phyloP scores from a whole-genome alignment of 805 yeast species.

The Dipodascus albidus region DNA sequence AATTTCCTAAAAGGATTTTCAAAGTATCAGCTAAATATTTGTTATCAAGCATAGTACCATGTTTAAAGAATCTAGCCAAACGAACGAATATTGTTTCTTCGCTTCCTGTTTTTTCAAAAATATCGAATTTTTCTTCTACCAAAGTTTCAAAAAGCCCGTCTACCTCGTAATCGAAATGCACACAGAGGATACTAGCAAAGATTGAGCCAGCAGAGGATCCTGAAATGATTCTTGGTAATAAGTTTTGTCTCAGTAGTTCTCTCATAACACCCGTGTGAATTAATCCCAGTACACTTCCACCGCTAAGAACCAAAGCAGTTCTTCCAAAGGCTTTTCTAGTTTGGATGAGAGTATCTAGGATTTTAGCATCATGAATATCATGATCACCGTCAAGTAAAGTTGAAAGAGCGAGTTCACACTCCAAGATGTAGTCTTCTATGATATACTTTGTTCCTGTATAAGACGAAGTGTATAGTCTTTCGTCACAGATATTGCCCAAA shows the following conservation, averaged over 20 bases:
- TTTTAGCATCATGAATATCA: slow-evolving; percentile 42
- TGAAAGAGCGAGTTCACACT: slow-evolving; percentile 48
- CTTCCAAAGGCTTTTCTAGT: slow-evolving; percentile 88
- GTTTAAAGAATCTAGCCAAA: slow-evolving; percentile 55
- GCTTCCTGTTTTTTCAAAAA: slow-evolving; percentile 44
- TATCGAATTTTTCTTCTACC: slow-evolving; percentile 37
- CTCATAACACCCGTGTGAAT: slow-evolving; percentile 87
- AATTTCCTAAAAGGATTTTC: slow-evolving; percentile 70
- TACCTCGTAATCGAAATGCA: slow-evolving; percentile 60
- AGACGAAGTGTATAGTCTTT: slow-evolving; percentile 62
- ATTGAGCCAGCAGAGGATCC: slow-evolving; percentile 97
- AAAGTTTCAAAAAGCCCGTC: slow-evolving; percentile 37
- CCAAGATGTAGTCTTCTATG: slow-evolving; percentile 73
- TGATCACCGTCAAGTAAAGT: slow-evolving; percentile 17
- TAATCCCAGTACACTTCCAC: slow-evolving; percentile 91
- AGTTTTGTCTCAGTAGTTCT: slow-evolving; percentile 58
- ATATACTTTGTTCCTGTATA: slow-evolving; percentile 76
- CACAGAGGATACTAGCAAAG: slow-evolving; percentile 79
- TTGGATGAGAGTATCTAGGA: slow-evolving; percentile 70
- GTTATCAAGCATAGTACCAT: slow-evolving; percentile 85
- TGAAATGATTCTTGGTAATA: slow-evolving; percentile 77
- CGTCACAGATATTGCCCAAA: slow-evolving; percentile 78
- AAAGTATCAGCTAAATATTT: slow-evolving; percentile 60
- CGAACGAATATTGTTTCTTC: slow-evolving; percentile 42
- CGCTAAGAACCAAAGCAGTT: slow-evolving; percentile 88